phyloP scores from a whole-genome alignment of 2,329 filamentous ascomycete species.

The Curvularia sp. region DNA sequence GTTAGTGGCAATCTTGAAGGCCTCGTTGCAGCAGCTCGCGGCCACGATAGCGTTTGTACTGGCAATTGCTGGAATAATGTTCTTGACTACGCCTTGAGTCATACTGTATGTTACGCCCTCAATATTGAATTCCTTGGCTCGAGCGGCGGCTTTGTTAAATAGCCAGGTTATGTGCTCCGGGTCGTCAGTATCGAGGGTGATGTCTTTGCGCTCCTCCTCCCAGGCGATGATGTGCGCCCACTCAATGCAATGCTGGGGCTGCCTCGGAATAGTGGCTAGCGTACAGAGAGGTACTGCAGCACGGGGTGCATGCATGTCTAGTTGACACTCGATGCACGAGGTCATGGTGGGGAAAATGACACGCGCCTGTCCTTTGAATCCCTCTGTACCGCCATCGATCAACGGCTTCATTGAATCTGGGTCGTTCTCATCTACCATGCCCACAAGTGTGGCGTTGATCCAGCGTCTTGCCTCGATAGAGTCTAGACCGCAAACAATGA shows the following conservation, averaged over 20 bases:
- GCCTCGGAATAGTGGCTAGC: constrained; percentile 91
- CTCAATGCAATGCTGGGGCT: constrained; percentile 97
- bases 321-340: constrained; percentile 96
- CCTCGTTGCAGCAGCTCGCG: constrained; percentile 94
- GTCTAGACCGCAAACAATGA: constrained; percentile 93
- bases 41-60: constrained; percentile 98
- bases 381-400: constrained; percentile 96
- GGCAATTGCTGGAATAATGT: constrained; percentile 98
- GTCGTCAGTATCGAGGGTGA: constrained; percentile 91
- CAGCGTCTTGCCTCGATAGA: constrained; percentile 97
- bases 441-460: constrained; percentile 94
- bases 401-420: constrained; percentile 89
- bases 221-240: constrained; percentile 99
- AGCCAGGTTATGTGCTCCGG: constrained; percentile 98
- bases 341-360: constrained; percentile 92
- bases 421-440: constrained; percentile 84
- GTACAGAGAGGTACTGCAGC: constrained; percentile 97
- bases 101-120: constrained; percentile 91
- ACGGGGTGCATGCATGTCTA: constrained; percentile 98
- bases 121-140: constrained; percentile 89
- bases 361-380: constrained; percentile 95
- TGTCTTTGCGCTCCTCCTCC: constrained; percentile 75
- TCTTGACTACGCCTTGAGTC: constrained; percentile 97
- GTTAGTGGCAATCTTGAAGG: constrained; percentile 88
- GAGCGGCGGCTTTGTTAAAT: constrained; percentile 80